phyloP scores from a whole-genome alignment of 148 eudicot genomes.

The Rhododendron simsii region DNA sequence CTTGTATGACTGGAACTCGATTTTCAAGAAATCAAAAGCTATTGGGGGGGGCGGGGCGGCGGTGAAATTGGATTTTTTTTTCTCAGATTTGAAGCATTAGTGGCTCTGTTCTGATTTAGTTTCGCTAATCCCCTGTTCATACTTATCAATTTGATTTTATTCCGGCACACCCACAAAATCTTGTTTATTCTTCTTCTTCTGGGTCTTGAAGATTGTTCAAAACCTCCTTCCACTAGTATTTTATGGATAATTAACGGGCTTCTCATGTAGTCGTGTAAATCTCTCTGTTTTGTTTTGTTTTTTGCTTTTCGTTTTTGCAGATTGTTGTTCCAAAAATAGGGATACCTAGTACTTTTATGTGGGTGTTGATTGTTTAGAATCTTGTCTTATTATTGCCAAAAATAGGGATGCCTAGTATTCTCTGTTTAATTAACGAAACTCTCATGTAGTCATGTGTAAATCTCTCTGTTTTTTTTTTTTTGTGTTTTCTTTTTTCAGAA shows the following conservation, averaged over 20 bases:
- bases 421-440: conserved; percentile 3
- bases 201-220: not conserved
- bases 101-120: not conserved
- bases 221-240: not conserved
- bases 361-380: not conserved
- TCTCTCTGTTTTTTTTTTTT: not conserved
- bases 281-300: not conserved
- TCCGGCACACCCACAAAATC: not conserved
- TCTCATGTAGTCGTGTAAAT: not conserved
- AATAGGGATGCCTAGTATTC: conserved; percentile 1
- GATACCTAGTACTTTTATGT: not conserved
- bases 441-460: not conserved
- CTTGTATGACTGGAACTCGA: conserved; percentile 16
- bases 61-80: not conserved
- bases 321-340: not conserved
- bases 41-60: not conserved
- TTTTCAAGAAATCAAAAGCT: conserved; percentile 11
- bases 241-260: not conserved
- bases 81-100: conserved; percentile 6
- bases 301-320: not conserved
- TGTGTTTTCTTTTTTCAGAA: conserved; percentile 31
- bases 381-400: not conserved
- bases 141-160: not conserved
- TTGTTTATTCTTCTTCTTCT: not conserved
- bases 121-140: not conserved